Percentiles rank a stretch among this genome's conserved stretches.
phyloP scores from a whole-genome alignment of 225 moss, liverwort and hornwort species.

The Asterella californica region DNA sequence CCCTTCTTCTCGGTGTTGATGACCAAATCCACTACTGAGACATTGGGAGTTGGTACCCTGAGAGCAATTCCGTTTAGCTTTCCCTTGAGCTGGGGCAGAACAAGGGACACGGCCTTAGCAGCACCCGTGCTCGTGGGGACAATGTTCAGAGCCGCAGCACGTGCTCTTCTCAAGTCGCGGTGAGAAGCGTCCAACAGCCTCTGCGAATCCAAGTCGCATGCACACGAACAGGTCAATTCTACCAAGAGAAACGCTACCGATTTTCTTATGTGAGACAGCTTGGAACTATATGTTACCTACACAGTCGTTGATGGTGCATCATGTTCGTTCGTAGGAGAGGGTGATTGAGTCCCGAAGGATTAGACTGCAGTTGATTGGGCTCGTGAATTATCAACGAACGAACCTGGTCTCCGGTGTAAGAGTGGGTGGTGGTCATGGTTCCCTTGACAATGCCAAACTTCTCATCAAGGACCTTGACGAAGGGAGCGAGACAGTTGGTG shows the following conservation, averaged over 20 bases:
- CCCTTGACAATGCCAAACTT: constrained; percentile 56
- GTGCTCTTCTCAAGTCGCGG: constrained; percentile 55
- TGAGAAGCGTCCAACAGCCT: constrained; percentile 54
- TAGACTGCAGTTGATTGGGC: too few relatives aligned
- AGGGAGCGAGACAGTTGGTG: constrained; percentile 56
- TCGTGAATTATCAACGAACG: too few relatives aligned
- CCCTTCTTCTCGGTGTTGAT: constrained; percentile 51
- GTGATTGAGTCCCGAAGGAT: too few relatives aligned
- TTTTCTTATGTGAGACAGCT: too few relatives aligned
- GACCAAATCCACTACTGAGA: constrained; percentile 53
- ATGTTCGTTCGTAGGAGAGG: too few relatives aligned
- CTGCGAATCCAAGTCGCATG: constrained; percentile 11
- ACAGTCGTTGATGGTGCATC: too few relatives aligned
- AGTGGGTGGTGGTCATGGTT: constrained; percentile 61
- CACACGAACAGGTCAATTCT: neutral
- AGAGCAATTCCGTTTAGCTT: constrained; percentile 59
- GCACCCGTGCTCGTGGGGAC: constrained; percentile 58
- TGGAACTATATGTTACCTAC: too few relatives aligned
- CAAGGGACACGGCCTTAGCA: constrained; percentile 55
- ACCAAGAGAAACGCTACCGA: too few relatives aligned
- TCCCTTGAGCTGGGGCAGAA: constrained; percentile 53
- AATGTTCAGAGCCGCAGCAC: constrained; percentile 56
- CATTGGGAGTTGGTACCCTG: constrained; percentile 58
- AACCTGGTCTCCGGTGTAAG: constrained; percentile 57
- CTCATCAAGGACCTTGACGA: constrained; percentile 50